Evolutionary conservation across 169 alveolate species (phyloP).

Genomic region (Fabrea salina): DNA sequence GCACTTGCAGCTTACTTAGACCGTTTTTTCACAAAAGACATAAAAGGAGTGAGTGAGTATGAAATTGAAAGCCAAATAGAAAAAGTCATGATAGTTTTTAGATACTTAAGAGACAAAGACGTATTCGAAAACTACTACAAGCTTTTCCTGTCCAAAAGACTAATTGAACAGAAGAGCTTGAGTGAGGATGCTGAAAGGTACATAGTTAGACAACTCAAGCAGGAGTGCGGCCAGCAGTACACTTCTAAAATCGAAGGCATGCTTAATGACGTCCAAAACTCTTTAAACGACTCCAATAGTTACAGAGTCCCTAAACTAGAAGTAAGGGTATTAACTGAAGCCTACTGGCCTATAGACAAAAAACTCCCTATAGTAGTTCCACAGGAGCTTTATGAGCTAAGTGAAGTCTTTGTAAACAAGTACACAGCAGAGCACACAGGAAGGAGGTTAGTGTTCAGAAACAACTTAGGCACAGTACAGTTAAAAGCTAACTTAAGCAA

Average conservation of each 20-base stretch:
- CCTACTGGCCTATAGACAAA: conserved; percentile 60
- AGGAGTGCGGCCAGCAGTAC: conserved; percentile 61
- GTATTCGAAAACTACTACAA: conserved; percentile 53
- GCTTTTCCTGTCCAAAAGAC: conserved; percentile 45
- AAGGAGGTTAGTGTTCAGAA: conserved; percentile 30
- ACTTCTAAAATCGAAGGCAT: conserved; percentile 58
- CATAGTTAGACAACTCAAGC: conserved; percentile 47
- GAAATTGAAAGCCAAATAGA: conserved; percentile 44
- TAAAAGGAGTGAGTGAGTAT: conserved; percentile 38
- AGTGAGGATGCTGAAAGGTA: conserved; percentile 60
- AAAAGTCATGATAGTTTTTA: conserved; percentile 36
- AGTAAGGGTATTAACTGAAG: conserved; percentile 56
- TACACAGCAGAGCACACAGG: conserved; percentile 57
- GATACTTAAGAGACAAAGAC: conserved; percentile 46
- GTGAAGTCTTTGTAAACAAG: conserved; percentile 34
- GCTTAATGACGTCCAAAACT: conserved; percentile 62
- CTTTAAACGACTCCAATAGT: conserved; percentile 15
- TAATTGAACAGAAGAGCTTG: conserved; percentile 32
- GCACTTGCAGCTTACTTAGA: conserved; percentile 42
- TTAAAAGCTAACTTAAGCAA: not conserved
- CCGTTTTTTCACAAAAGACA: conserved; percentile 34
- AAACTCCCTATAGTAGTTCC: conserved; percentile 30
- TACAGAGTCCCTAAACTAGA: conserved; percentile 30
- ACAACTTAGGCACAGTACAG: not conserved
- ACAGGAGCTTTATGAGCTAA: conserved; percentile 1